Evolutionary conservation across 2,329 filamentous ascomycete genomes (phyloP).

Genomic region (Phialophora chinensis): DNA sequence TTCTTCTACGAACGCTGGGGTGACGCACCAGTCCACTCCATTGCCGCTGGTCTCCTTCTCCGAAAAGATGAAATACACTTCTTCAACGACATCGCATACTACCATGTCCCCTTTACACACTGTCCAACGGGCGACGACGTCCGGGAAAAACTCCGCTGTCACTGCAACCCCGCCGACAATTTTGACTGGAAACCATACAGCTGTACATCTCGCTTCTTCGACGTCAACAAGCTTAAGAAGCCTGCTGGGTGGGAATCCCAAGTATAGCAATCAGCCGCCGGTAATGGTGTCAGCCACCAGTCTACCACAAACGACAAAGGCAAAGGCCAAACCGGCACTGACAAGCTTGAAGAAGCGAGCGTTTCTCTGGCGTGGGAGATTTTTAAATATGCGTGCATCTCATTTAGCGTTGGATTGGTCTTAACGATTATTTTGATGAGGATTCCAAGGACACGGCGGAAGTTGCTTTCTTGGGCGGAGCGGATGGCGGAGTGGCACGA

Average conservation of each 20-base stretch:
- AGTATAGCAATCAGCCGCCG: slow-evolving; percentile 47
- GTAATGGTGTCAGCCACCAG: slow-evolving; percentile 18
- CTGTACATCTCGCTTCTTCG: slow-evolving; percentile 86
- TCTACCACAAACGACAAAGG: slow-evolving; percentile 19
- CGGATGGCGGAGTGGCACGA: slow-evolving; percentile 39
- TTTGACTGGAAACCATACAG: slow-evolving; percentile 99
- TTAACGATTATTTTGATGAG: slow-evolving; percentile 36
- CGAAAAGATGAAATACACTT: slow-evolving; percentile 96
- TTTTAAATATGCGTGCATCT: slow-evolving; percentile 29
- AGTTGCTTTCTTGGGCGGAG: slow-evolving; percentile 33
- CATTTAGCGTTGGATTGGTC: slow-evolving; percentile 28
- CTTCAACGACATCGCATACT: slow-evolving; percentile 99
- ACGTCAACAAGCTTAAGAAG: slow-evolving; percentile 79
- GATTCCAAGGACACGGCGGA: slow-evolving; percentile 38
- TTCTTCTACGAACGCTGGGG: slow-evolving; percentile 99
- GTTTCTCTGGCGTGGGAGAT: slow-evolving; percentile 30
- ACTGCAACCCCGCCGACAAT: slow-evolving; percentile 94
- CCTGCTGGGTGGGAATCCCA: slow-evolving; percentile 84
- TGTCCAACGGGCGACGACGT: slow-evolving; percentile 90
- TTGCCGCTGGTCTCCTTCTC: slow-evolving; percentile 83
- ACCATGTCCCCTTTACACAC: slow-evolving; percentile 96
- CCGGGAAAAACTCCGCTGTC: slow-evolving; percentile 82
- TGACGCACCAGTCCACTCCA: slow-evolving; percentile 97
- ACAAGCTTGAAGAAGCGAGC: slow-evolving; percentile 1
- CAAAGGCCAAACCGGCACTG: slow-evolving; percentile 11